A percentile compares a stretch with the other conserved stretches of the same genome.
phyloP scores from a whole-genome alignment of 352 stramenopile species.

The Blastocystis sp. region DNA sequence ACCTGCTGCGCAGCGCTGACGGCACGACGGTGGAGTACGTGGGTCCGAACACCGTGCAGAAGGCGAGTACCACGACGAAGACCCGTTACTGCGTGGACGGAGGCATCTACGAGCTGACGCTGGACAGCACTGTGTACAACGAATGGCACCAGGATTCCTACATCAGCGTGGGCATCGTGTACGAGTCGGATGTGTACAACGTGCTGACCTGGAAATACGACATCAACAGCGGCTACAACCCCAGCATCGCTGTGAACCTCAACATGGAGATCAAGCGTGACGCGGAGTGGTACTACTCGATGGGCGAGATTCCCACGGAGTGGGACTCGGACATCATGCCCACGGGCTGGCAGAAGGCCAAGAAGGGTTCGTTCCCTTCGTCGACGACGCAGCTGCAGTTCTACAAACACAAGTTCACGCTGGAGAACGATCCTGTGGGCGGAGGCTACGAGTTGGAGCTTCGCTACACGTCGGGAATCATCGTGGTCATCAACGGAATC shows the following conservation, averaged over 20 bases:
- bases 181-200: background rate
- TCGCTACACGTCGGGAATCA: background rate
- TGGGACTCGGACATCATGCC: background rate
- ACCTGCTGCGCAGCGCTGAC: background rate
- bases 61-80: background rate
- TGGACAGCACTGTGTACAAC: background rate
- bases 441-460: slow-evolving; percentile 14
- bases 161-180: slow-evolving; percentile 17
- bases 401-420: slow-evolving; percentile 33
- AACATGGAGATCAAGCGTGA: background rate
- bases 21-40: background rate
- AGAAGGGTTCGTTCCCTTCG: slow-evolving; percentile 7
- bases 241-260: slow-evolving; percentile 11
- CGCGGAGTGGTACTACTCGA: slow-evolving; percentile 12
- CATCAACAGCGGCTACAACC: background rate
- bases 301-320: background rate
- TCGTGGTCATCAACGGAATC: slow-evolving; percentile 17
- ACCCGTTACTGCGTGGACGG: slow-evolving; percentile 44
- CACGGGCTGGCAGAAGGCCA: slow-evolving; percentile 7
- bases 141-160: background rate
- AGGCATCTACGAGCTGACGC: slow-evolving; percentile 14
- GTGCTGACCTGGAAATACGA: slow-evolving; percentile 47
- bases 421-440: background rate
- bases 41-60: slow-evolving; percentile 25
- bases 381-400: slow-evolving; percentile 38